Conservation (phyloP, 805 yeast species). For the Candida manassasensis region DNA sequence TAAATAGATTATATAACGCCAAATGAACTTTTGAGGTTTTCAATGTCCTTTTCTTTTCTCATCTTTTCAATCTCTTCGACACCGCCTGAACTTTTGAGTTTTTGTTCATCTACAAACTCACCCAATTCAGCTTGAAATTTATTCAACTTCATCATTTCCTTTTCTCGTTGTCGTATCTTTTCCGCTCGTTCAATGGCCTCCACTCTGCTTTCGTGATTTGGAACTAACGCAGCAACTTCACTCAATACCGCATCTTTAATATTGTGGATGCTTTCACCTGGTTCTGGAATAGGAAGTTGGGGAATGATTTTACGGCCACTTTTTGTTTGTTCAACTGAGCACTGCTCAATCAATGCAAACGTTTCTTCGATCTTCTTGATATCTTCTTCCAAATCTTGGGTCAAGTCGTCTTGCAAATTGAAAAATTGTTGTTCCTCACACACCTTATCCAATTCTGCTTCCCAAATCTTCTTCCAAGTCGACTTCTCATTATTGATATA, state of each 20-base stretch:
- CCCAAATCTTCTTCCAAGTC: slow-evolving; percentile 90
- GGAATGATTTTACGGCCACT: slow-evolving; percentile 42
- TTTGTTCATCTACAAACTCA: slow-evolving; percentile 74
- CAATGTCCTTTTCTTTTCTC: slow-evolving; percentile 63
- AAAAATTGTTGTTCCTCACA: slow-evolving; percentile 93
- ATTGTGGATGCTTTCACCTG: slow-evolving; percentile 55
- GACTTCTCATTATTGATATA: slow-evolving; percentile 71
- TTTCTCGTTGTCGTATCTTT: slow-evolving; percentile 67
- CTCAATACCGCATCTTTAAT: slow-evolving; percentile 72
- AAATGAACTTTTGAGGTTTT: slow-evolving; percentile 52
- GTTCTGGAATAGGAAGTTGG: slow-evolving; percentile 49
- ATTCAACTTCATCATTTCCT: slow-evolving; percentile 48
- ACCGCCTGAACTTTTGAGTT: slow-evolving; percentile 81
- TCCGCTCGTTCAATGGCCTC: slow-evolving; percentile 91
- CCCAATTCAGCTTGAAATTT: slow-evolving; percentile 84
- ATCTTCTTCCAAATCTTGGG: slow-evolving; percentile 76
- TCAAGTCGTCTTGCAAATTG: slow-evolving; percentile 82
- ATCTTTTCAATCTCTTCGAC: slow-evolving; percentile 76
- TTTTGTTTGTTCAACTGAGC: slow-evolving; percentile 73
- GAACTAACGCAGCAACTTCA: slow-evolving; percentile 74
- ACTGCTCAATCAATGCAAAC: slow-evolving; percentile 71
- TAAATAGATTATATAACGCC: slow-evolving; percentile 20
- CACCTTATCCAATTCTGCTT: slow-evolving; percentile 79
- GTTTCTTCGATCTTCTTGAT: slow-evolving; percentile 77
- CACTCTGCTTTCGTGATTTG: slow-evolving; percentile 78